Percentiles rank a stretch among this genome's conserved stretches.
Evolutionary conservation across 1,139 yeast species (phyloP).

Genomic region (Scheffersomyces lignicola): DNA sequence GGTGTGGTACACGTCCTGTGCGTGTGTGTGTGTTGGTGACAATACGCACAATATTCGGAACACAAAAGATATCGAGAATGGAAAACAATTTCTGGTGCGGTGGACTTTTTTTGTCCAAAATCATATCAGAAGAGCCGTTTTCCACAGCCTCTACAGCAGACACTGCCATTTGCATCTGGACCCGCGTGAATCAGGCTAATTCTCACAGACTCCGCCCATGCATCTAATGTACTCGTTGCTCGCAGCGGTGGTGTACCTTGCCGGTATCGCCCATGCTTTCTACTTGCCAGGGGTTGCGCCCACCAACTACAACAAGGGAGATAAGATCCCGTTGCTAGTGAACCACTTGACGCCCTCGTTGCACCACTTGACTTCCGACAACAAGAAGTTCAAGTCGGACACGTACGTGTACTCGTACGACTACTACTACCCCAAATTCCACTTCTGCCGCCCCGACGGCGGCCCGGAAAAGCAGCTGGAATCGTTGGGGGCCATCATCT

Average conservation of each 20-base stretch:
- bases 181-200: no score
- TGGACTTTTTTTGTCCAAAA: no score
- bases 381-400: conserved; percentile 32
- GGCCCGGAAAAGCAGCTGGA: conserved; percentile 80
- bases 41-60: no score
- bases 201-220: no score
- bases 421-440: conserved; percentile 80
- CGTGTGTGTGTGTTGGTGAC: no score
- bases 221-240: conserved; percentile 12
- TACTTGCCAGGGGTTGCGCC: conserved; percentile 97
- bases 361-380: conserved; percentile 40
- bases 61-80: no score
- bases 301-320: conserved; percentile 74
- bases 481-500: conserved; percentile 86
- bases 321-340: conserved; percentile 73
- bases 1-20: no score
- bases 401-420: conserved; percentile 75
- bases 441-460: conserved; percentile 75
- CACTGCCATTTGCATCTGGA: no score
- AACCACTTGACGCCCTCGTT: conserved; percentile 86
- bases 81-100: no score
- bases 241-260: conserved; percentile 17
- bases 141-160: no score
- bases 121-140: no score
- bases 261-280: conserved; percentile 51